phyloP scores from a whole-genome alignment of 805 yeast genomes.

The Yarrowia bubula region DNA sequence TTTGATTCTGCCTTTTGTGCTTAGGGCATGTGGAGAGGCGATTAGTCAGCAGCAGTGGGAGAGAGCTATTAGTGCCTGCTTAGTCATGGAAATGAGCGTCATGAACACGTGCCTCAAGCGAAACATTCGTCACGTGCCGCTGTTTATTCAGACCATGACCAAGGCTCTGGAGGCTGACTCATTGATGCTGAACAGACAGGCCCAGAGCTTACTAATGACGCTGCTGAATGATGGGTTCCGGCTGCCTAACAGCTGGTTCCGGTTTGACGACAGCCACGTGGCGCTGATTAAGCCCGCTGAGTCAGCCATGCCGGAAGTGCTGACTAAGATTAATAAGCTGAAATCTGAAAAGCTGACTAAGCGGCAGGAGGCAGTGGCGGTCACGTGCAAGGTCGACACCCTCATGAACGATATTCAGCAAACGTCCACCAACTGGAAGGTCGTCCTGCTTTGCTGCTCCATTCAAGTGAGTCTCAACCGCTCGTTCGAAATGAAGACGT shows the following conservation, averaged over 20 bases:
- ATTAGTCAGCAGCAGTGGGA: slow-evolving; percentile 51
- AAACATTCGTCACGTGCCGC: slow-evolving; percentile 54
- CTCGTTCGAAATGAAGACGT: background rate
- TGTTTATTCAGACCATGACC: slow-evolving; percentile 50
- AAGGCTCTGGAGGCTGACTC: slow-evolving; percentile 58
- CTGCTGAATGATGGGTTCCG: slow-evolving; percentile 43
- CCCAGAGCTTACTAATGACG: slow-evolving; percentile 4
- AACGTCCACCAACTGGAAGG: slow-evolving; percentile 1
- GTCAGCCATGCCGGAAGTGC: background rate
- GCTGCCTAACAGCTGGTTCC: slow-evolving; percentile 45
- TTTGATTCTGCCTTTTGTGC: slow-evolving; percentile 50
- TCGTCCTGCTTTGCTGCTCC: background rate
- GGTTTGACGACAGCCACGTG: slow-evolving; percentile 28
- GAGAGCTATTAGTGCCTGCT: slow-evolving; percentile 62
- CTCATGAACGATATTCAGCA: background rate
- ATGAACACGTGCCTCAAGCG: slow-evolving; percentile 57
- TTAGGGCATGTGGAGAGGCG: slow-evolving; percentile 51
- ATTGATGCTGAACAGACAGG: slow-evolving; percentile 51
- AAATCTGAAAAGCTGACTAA: slow-evolving; percentile 29
- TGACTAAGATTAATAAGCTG: slow-evolving; percentile 28
- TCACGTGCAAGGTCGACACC: background rate
- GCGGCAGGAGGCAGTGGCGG: slow-evolving; percentile 28
- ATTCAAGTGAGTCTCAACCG: slow-evolving; percentile 15
- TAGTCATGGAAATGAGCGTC: slow-evolving; percentile 55
- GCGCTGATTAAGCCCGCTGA: slow-evolving; percentile 30